Evolutionary conservation across 2,329 filamentous ascomycete genomes (phyloP), one percentile per base, ranked within the genome.

Genomic region (Kalaharituber pfeilii): DNA sequence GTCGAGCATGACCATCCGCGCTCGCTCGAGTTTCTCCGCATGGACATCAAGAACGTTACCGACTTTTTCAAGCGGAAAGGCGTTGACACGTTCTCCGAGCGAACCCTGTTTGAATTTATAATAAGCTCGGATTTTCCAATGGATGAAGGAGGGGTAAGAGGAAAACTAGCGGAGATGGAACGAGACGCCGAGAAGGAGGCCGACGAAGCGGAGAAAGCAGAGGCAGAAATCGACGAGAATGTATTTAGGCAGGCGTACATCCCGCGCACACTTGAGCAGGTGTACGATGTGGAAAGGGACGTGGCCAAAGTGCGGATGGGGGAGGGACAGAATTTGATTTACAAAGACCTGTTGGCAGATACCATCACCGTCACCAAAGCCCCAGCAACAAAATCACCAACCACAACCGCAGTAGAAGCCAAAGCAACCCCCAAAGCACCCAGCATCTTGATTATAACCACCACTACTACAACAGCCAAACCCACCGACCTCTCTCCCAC

Each of bases 211-310:
- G 15, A 72, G 49, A 72, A 75, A 3, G 74, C 77, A 44, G 71
- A 71, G 6, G 72, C 79, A 18, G 82, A 88, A 61, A 79, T 89
- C 8, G 85, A 94, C 63, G 86, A 87, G 55, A 85, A 91, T 61
- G 91, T 96, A 5, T 98, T 95, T 72, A 78, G 89, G 63, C 84
- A 94, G 64, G 86, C 95, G 67, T 98, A 93, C 68, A 96, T 98
- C 52, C 91, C 91, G 0, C 88, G 94, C 68, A 96, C 85, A 0
- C 74, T 98, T 44, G 85, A 96, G 62, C 86, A 98, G 65, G 89
- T 98, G 3, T 95, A 95, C 68, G 88, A 98, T 66, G 81, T 94
- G 51, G 91, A 96, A 69, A 82, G 88, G 62, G 91, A 96, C 62
- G 85, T 81, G 1, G 81, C 86, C 62, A 81, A 80, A 66, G 76